Evolutionary conservation across 2,329 filamentous ascomycete genomes (phyloP).

Genomic region (Sclerotinia spermophila): DNA sequence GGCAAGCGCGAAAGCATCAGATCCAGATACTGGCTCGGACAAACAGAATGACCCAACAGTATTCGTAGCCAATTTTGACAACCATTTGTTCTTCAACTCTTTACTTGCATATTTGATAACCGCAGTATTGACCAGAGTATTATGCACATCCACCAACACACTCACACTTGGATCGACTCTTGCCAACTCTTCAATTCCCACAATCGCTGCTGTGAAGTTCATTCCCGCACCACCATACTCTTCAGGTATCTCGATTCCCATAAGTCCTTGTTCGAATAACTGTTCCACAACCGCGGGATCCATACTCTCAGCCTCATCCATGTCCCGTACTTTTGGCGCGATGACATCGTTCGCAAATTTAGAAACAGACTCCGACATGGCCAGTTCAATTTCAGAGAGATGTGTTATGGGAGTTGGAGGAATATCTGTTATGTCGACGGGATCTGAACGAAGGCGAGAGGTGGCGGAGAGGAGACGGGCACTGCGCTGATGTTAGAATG

Average conservation of each 20-base stretch:
- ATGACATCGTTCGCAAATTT: slow-evolving; percentile 90
- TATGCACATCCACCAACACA: slow-evolving; percentile 95
- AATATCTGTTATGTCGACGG: slow-evolving; percentile 67
- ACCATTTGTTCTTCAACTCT: slow-evolving; percentile 75
- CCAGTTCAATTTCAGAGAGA: slow-evolving; percentile 80
- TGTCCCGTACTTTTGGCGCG: slow-evolving; percentile 86
- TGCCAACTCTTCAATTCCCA: slow-evolving; percentile 95
- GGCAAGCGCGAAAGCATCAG: slow-evolving; percentile 91
- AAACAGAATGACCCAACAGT: slow-evolving; percentile 92
- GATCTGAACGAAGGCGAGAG: slow-evolving; percentile 48
- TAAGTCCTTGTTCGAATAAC: slow-evolving; percentile 94
- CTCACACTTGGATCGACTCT: slow-evolving; percentile 91
- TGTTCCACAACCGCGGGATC: slow-evolving; percentile 83
- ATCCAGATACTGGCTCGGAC: slow-evolving; percentile 87
- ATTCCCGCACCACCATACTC: slow-evolving; percentile 95
- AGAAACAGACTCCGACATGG: slow-evolving; percentile 85
- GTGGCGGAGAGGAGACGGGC: slow-evolving; percentile 60
- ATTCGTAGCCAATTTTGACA: slow-evolving; percentile 85
- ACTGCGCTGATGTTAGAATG: slow-evolving; percentile 32
- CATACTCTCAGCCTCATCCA: slow-evolving; percentile 97
- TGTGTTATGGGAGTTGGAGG: slow-evolving; percentile 91
- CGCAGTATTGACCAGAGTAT: slow-evolving; percentile 94
- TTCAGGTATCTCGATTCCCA: slow-evolving; percentile 96
- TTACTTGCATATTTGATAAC: slow-evolving; percentile 79
- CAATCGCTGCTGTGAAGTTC: slow-evolving; percentile 96